Evolutionary conservation across 768 basidiomycete species (phyloP), one percentile per base, ranked within the genome.

Genomic region (Trametes villosa): DNA sequence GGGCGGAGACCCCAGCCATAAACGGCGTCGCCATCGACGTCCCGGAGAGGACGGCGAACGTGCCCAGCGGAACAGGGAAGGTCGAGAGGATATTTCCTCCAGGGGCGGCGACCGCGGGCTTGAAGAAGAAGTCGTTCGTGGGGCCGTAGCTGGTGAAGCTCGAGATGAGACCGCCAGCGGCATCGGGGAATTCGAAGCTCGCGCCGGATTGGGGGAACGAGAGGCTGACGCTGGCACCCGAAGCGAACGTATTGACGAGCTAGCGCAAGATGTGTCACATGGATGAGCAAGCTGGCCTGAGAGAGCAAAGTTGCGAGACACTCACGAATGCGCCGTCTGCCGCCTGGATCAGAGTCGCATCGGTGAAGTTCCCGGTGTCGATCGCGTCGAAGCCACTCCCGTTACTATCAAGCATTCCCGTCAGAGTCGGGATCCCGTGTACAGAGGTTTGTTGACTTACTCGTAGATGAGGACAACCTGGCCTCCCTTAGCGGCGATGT

Each of bases 141-240:
- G 86, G 86, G 1, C 87, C 87, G 57, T 82, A 85, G 50, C 79
- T 79, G 34, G 82, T 79, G 71, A 85, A 86, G 42, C 30, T 44
- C 1, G 83, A 86, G 20, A 86, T 80, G 42, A 86, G 76, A 13
- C 86, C 86, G 18, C 85, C 86, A 4, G 73, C 70, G 12, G 80
- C 75, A 61, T 84, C 81, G 18, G 81, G 79, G 70, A 81, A 77
- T 27, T 80, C 68, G 52, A 75, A 73, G 6, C 73, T 65, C 0
- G 68, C 78, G 20, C 81, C 80, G 27, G 69, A 66, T 71, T 83
- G 80, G 41, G 81, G 81, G 77, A 83, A 83, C 2, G 79, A 74
- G 40, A 84, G 56, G 4, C 75, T 76, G 48, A 85, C 67, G 12
- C 72, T 69, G 0, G 60, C 72, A 9, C 81, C 80, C 38, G 80